Base-by-base conservation (phyloP, 352 stramenopile species). In the Phytophthora rubi region DNA sequence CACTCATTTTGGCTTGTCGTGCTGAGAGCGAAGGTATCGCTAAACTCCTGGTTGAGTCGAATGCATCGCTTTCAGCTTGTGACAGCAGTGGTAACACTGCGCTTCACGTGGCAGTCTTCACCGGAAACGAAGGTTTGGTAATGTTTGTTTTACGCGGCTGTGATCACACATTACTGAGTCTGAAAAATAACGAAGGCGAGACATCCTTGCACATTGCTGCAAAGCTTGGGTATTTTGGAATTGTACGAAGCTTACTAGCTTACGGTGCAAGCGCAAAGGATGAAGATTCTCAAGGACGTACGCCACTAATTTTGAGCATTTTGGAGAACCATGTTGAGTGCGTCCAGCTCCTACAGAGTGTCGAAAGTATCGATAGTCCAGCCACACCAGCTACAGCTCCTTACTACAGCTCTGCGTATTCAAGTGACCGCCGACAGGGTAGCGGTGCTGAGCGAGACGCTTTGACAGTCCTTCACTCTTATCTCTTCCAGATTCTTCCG, bases 181-280 rank as follows among this genome's bases (percentile, higher is more conserved):
- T 91, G 51, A 76, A 93, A 42, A 98, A 98, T 69, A 84, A 85
- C 5, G 81, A 92, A 62, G 89, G 92, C 16, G 89, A 98, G 49
- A 98, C 92, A 1, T 81, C 94, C 16, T 77, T 97, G 23, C 95
- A 99, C 48, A 90, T 97, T 73, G 91, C 92, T 10, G 79, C 83
- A 7, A 79, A 82, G 23, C 62, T 77, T 26, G 80, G 83, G 2
- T 82, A 81, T 61, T 68, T 71, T 1, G 72, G 73, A 8, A 78
- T 78, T 9, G 82, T 91, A 1, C 68, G 69, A 4, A 61, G 62
- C 8, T 68, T 94, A 18, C 47, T 94, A 32, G 30, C 53, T 0
- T 75, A 79, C 28, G 85, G 83, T 10, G 82, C 82, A 4, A 76
- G 75, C 15, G 53, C 53, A 0, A 79, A 85, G 16, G 63, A 78